A percentile compares a stretch with the other conserved stretches of the same genome.
Conservation (phyloP, 768 basidiomycete genomes). For the Artomyces pyxidatus region DNA sequence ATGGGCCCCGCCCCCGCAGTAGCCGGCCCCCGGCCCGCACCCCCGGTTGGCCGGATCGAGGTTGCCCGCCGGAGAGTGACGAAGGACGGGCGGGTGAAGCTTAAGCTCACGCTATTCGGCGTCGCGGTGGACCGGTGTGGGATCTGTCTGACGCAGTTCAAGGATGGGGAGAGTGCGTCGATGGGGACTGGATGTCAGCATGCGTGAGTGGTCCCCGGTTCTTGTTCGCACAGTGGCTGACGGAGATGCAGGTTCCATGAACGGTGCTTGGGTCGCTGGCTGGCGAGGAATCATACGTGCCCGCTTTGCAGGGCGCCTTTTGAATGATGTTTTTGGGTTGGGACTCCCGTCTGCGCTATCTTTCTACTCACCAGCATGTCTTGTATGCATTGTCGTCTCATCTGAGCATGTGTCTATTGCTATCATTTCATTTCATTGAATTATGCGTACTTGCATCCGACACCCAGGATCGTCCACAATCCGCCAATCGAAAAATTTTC, state of each 20-base stretch:
- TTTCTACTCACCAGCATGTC: no score
- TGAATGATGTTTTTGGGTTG: neutral
- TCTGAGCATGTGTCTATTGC: no score
- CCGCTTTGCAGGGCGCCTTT: slow-evolving; percentile 9
- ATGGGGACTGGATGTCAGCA: slow-evolving; percentile 11
- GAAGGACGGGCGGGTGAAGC: slow-evolving; percentile 14
- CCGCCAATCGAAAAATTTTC: no score
- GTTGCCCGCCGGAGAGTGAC: slow-evolving; percentile 13
- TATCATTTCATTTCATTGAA: no score
- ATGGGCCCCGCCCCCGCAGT: neutral
- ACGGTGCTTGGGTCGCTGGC: slow-evolving; percentile 11
- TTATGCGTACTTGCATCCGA: no score
- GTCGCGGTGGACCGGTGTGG: slow-evolving; percentile 13
- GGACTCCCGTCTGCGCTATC: no score
- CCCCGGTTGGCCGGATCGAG: slow-evolving; percentile 11
- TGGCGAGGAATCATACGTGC: slow-evolving; percentile 7
- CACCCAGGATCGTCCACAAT: no score
- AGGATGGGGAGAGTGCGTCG: slow-evolving; percentile 9
- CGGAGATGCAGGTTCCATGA: slow-evolving; percentile 12
- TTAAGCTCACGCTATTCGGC: slow-evolving; percentile 14
- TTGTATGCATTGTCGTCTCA: no score
- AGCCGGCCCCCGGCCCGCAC: neutral
- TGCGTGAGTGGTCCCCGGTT: slow-evolving; percentile 6
- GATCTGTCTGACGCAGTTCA: slow-evolving; percentile 13
- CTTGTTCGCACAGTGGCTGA: neutral